Percentiles rank a stretch among this genome's conserved stretches.
These are phyloP conservation scores for Fibroporia radiculosa DNA, from an alignment of 768 basidiomycete species.

Conservation along the genomic window DNA sequence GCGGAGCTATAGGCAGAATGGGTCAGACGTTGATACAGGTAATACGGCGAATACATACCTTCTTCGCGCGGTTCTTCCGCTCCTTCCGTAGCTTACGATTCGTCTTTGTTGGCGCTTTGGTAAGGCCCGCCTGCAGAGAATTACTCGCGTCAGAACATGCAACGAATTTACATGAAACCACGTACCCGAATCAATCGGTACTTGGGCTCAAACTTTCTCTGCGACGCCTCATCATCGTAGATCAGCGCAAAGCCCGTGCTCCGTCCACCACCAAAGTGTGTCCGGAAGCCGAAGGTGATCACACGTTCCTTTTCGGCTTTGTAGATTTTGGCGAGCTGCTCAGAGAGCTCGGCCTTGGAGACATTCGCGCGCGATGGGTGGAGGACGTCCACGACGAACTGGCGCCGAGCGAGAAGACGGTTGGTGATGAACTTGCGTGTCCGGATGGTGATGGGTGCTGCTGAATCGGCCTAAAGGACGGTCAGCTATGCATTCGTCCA, in stretches of 20 bases:
- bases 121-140: constrained; percentile 50
- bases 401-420: constrained; percentile 90
- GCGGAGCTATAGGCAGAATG: constrained; percentile 52
- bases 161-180: constrained; percentile 14
- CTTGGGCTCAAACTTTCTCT: constrained; percentile 96
- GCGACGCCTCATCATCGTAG: constrained; percentile 91
- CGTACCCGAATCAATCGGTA: constrained; percentile 91
- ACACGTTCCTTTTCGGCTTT: constrained; percentile 89
- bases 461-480: constrained; percentile 55
- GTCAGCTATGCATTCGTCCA: constrained; percentile 5
- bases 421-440: constrained; percentile 99
- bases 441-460: constrained; percentile 88
- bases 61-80: constrained; percentile 99
- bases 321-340: constrained; percentile 89
- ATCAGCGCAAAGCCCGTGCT: constrained; percentile 97
- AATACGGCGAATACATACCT: constrained; percentile 42
- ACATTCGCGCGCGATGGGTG: constrained; percentile 96
- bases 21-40: background rate
- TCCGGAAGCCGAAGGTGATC: constrained; percentile 90
- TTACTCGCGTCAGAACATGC: background rate
- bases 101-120: constrained; percentile 76
- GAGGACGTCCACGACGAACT: constrained; percentile 91
- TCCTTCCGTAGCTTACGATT: constrained; percentile 99
- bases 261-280: constrained; percentile 96
- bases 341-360: constrained; percentile 83